Evolutionary conservation across 2,329 filamentous ascomycete species (phyloP).

Genomic region (Fusarium concolor): DNA sequence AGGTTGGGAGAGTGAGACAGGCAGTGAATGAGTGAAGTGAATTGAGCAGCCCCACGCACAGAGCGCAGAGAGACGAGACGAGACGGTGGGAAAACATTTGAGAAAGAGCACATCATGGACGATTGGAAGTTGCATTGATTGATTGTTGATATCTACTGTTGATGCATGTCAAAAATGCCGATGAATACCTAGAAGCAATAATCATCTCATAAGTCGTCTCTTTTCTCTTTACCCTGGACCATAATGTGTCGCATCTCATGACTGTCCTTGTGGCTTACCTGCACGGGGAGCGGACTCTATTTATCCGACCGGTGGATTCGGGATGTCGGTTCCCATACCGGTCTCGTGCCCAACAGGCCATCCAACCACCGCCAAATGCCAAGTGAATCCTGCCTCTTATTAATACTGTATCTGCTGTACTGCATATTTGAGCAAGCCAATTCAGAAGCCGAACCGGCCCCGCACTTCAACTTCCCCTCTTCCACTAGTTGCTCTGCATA

Average conservation of each 20-base stretch:
- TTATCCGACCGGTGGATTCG: slow-evolving; percentile 23
- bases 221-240: not conserved
- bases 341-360: slow-evolving; percentile 11
- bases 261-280: not conserved
- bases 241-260: not conserved
- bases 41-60: not conserved
- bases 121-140: not conserved
- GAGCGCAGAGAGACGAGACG: not conserved
- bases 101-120: not conserved
- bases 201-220: not conserved
- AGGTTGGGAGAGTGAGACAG: not conserved
- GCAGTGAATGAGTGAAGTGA: slow-evolving; percentile 30
- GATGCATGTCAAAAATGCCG: not conserved
- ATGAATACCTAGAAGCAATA: no score
- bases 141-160: not conserved
- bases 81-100: not conserved
- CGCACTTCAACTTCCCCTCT: slow-evolving; percentile 44
- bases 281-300: slow-evolving; percentile 16
- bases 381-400: slow-evolving; percentile 13
- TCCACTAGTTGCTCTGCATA: slow-evolving; percentile 4
- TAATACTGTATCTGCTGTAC: slow-evolving; percentile 4
- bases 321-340: slow-evolving; percentile 14
- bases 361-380: slow-evolving; percentile 11
- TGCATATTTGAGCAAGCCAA: slow-evolving; percentile 1
- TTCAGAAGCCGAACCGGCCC: slow-evolving; percentile 44